Evolutionary conservation across 148 eudicot genomes (phyloP), one percentile per base, ranked within the genome.

Genomic region (Fallopia convolvulus): DNA sequence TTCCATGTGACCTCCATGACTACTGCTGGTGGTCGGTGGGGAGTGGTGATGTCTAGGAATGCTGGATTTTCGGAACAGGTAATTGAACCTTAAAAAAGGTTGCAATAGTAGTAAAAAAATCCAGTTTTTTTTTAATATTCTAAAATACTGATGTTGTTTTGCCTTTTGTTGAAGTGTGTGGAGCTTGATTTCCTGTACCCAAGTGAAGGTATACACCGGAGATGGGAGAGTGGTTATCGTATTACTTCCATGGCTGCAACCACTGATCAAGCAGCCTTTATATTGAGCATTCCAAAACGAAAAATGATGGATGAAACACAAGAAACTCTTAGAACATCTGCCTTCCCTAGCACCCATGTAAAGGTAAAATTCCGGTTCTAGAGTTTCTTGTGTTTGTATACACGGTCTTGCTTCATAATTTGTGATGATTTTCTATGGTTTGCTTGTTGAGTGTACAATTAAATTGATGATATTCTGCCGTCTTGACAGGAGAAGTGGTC

Each of bases 191-290:
- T 92, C 85, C 89, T 92, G 23, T 92, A 93, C 81, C 97, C 97
- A 18, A 93, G 97, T 81, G 97, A 93, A 83, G 97, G 97, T 68
- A 93, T 93, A 78, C 97, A 93, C 80, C 75, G 93, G 75, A 84
- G 97, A 75, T 93, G 97, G 97, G 97, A 93, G 85, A 87, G 77
- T 86, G 96, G 96, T 50, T 93, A 87, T 68, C 82, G 97, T 76
- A 91, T 93, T 79, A 93, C 97, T 63, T 87, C 97, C 65, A 91
- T 93, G 96, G 97, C 97, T 83, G 97, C 97, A 17, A 93, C 97
- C 10, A 72, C 89, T 36, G 97, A 93, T 84, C 97, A 93, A 83
- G 95, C 97, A 6, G 97, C 97, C 56, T 91, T 93, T 79, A 86
- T 93, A 73, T 84, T 93, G 75, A 93, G 97, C 79, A 86, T 91